Percentiles rank a stretch among this genome's conserved stretches.
Conservation (phyloP, 2,329 filamentous ascomycete genomes). For the Pezicula radicicola region DNA sequence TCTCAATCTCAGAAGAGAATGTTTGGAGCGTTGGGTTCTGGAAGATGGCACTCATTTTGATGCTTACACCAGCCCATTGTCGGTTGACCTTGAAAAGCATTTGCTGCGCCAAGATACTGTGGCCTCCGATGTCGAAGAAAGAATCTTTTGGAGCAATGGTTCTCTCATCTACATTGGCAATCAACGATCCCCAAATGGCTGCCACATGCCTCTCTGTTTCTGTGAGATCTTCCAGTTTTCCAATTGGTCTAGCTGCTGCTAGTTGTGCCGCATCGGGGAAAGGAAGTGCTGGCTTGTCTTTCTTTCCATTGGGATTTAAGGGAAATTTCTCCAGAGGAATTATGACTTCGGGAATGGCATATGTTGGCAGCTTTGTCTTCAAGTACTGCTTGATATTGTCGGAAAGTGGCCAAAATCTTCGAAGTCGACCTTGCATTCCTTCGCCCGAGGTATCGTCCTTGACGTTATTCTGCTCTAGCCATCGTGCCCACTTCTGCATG, state of each 20-base stretch:
- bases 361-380: slow-evolving; percentile 67
- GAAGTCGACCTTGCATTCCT: slow-evolving; percentile 31
- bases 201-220: slow-evolving; percentile 67
- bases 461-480: slow-evolving; percentile 56
- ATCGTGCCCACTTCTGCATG: slow-evolving; percentile 67
- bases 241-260: slow-evolving; percentile 48
- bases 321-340: slow-evolving; percentile 72
- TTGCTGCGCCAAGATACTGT: slow-evolving; percentile 78
- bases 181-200: slow-evolving; percentile 69
- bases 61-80: slow-evolving; percentile 58
- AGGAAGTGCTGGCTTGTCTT: slow-evolving; percentile 75
- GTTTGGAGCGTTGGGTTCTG: slow-evolving; percentile 56
- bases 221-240: slow-evolving; percentile 39
- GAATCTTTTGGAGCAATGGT: slow-evolving; percentile 59
- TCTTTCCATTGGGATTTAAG: slow-evolving; percentile 83
- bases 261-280: slow-evolving; percentile 75
- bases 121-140: slow-evolving; percentile 80
- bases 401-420: slow-evolving; percentile 42
- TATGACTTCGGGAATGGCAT: slow-evolving; percentile 72
- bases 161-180: slow-evolving; percentile 63
- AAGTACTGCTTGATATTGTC: slow-evolving; percentile 61
- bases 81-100: slow-evolving; percentile 70
- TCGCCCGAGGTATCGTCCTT: slow-evolving; percentile 40
- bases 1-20: slow-evolving; percentile 51
- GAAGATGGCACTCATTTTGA: slow-evolving; percentile 71